Evolutionary conservation across 805 yeast genomes (phyloP), one percentile per base, ranked within the genome.

Genomic region (Starmera dryadoides): DNA sequence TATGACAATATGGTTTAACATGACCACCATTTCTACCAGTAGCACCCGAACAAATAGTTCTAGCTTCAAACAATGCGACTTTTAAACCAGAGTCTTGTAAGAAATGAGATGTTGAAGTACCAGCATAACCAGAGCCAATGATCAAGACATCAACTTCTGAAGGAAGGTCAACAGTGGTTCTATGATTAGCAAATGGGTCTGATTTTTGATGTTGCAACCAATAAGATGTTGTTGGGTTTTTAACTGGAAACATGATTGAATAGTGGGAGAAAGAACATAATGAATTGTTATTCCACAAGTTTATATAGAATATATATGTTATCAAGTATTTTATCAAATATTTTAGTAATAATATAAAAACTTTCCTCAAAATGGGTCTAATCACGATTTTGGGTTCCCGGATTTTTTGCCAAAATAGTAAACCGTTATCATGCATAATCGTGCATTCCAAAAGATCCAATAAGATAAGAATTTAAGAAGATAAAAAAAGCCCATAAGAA

Each of bases 21-120:
- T 71, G 76, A 3, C 76, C 76, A 18, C 76, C 75, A 42, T 71
- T 71, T 39, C 76, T 52, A 6, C 71, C 75, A 2, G 73, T 66
- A 8, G 75, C 76, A 25, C 71, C 70, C 6, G 64, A 53, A 35
- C 69, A 64, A 6, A 56, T 43, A 21, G 56, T 59, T 35, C 71
- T 52, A 3, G 74, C 75, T 44, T 71, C 77, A 8, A 64, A 53
- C 45, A 71, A 34, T 3, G 53, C 56, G 4, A 62, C 47, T 8
- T 42, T 41, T 8, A 46, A 34, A 12, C 28, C 28, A 17, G 56
- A 49, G 20, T 57, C 47, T 7, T 56, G 46, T 30, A 65, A 42
- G 42, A 58, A 60, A 44, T 59, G 59, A 0, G 70, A 69, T 8
- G 59, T 56, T 4, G 71, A 54, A 4, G 69, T 50, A 12, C 76